Evolutionary conservation across 176 grass and related monocot species (phyloP).

Genomic region (Aegilops bicornis): DNA sequence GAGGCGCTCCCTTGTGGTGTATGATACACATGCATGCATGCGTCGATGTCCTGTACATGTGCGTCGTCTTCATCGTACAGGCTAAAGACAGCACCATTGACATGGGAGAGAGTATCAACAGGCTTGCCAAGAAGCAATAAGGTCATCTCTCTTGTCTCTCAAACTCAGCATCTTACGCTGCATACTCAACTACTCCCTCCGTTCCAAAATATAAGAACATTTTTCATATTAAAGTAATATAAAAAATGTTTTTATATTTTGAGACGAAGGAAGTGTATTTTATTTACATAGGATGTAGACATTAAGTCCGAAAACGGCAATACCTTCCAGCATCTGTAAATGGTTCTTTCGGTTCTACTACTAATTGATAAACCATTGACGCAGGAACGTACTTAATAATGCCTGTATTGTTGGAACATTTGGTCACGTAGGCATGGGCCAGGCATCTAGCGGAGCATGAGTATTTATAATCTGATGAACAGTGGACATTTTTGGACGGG

Average conservation of each 20-base stretch:
- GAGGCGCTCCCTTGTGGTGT: slow-evolving; percentile 19
- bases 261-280: too few relatives aligned
- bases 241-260: too few relatives aligned
- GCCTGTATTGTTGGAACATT: background rate
- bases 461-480: background rate
- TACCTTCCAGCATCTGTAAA: background rate
- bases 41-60: background rate
- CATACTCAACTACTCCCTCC: too few relatives aligned
- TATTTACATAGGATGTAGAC: too few relatives aligned
- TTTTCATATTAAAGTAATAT: too few relatives aligned
- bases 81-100: background rate
- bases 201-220: too few relatives aligned
- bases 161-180: too few relatives aligned
- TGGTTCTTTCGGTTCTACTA: background rate
- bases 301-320: background rate
- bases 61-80: slow-evolving; percentile 21
- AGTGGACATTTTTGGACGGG: slow-evolving; percentile 17
- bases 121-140: slow-evolving; percentile 30
- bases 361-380: background rate
- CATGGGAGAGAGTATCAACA: slow-evolving; percentile 1
- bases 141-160: background rate
- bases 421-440: background rate
- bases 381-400: background rate
- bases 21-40: background rate
- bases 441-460: slow-evolving; percentile 13